phyloP scores from a whole-genome alignment of 2,329 filamentous ascomycete species.

The Fulvia fulva region DNA sequence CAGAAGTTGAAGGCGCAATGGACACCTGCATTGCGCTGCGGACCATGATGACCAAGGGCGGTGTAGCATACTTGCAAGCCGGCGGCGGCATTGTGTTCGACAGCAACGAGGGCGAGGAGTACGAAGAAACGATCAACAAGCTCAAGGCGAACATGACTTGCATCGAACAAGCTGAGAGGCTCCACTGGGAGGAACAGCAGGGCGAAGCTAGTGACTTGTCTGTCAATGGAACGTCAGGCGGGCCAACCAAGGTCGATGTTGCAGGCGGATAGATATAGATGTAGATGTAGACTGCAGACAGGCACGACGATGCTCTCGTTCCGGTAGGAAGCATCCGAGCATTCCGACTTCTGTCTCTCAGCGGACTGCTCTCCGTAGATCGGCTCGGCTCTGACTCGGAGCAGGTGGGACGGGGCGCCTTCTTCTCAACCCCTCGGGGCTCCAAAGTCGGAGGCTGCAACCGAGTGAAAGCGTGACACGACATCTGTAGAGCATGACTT shows the following conservation, averaged over 20 bases:
- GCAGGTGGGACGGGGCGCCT: too few species aligned
- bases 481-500: too few species aligned
- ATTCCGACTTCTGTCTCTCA: not conserved
- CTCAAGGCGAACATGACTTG: conserved; percentile 83
- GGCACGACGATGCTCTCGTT: too few species aligned
- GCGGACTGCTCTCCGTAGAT: not conserved
- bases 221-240: not conserved
- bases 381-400: not conserved
- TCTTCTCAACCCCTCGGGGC: not conserved
- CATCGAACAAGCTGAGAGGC: conserved; percentile 76
- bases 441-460: not conserved
- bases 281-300: not conserved
- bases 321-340: too few species aligned
- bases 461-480: not conserved
- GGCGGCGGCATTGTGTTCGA: conserved; percentile 92
- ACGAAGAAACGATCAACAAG: conserved; percentile 97
- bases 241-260: conserved; percentile 10
- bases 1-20: conserved; percentile 75
- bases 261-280: conserved; percentile 8
- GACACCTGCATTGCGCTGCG: conserved; percentile 79
- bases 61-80: conserved; percentile 83
- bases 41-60: conserved; percentile 92
- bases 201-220: not conserved
- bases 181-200: conserved; percentile 51
- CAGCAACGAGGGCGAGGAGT: conserved; percentile 85